Percentiles rank a stretch among this genome's conserved stretches.
phyloP scores from a whole-genome alignment of 805 yeast species.

The Myxozyma geophila region DNA sequence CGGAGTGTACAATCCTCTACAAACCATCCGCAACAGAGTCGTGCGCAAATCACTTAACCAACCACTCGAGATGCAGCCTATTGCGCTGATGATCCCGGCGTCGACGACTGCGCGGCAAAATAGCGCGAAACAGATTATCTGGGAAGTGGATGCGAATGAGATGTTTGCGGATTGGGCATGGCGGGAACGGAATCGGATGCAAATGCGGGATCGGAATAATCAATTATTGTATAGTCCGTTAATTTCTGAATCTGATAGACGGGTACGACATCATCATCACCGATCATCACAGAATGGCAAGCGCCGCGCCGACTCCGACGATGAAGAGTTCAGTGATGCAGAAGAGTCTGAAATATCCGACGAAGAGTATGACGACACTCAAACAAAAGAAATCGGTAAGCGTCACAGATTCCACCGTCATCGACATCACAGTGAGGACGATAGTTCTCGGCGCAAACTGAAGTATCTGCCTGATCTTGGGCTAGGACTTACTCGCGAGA shows the following conservation, averaged over 20 bases:
- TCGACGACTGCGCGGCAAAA: slow-evolving; percentile 21
- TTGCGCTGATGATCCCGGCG: slow-evolving; percentile 26
- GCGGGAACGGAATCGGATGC: slow-evolving; percentile 32
- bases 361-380: not conserved
- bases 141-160: slow-evolving; percentile 36
- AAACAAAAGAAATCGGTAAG: not conserved
- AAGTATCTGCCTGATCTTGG: slow-evolving; percentile 12
- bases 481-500: slow-evolving; percentile 13
- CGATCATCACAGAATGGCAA: not conserved
- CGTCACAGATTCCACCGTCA: slow-evolving; percentile 2
- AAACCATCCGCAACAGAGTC: slow-evolving; percentile 32
- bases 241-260: not conserved
- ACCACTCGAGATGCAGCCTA: slow-evolving; percentile 9
- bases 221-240: slow-evolving; percentile 17
- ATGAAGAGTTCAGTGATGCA: not conserved
- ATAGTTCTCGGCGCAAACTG: not conserved
- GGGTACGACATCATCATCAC: not conserved
- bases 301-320: slow-evolving; percentile 1
- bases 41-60: slow-evolving; percentile 21
- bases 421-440: slow-evolving; percentile 1
- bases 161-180: slow-evolving; percentile 35
- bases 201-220: slow-evolving; percentile 30
- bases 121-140: slow-evolving; percentile 16
- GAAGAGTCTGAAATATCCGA: not conserved
- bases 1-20: slow-evolving; percentile 37